phyloP scores from a whole-genome alignment of 164 flowering plant species.

The Umbellularia californica region DNA sequence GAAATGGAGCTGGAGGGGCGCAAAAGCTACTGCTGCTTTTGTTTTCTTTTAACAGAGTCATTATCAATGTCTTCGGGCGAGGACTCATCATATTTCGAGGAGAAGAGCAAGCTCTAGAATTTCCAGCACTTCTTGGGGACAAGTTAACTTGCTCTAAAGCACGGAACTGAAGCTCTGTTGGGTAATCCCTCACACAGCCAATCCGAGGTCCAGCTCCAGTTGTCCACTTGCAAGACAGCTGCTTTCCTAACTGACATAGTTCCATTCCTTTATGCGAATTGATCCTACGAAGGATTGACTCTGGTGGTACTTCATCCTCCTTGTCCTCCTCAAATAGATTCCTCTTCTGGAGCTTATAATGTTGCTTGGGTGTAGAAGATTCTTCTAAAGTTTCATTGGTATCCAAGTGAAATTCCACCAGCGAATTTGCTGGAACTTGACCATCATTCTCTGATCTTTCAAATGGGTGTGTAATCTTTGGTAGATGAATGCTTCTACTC shows the following conservation, averaged over 20 bases:
- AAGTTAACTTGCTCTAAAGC: conserved; percentile 67
- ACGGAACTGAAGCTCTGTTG: conserved; percentile 53
- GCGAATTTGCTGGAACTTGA: neutral
- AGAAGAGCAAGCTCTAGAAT: conserved; percentile 19
- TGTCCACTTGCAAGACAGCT: conserved; percentile 74
- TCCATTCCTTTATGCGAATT: conserved; percentile 53
- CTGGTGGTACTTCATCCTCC: conserved; percentile 37
- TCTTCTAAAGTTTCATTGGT: conserved; percentile 36
- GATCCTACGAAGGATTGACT: conserved; percentile 53
- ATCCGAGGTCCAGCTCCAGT: conserved; percentile 87
- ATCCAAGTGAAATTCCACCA: conserved; percentile 18
- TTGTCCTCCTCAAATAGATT: conserved; percentile 24
- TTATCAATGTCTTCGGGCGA: conserved; percentile 9
- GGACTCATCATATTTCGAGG: conserved; percentile 20
- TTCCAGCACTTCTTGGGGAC: conserved; percentile 56
- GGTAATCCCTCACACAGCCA: conserved; percentile 77
- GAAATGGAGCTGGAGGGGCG: no score
- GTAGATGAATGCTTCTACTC: conserved; percentile 34
- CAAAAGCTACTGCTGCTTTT: conserved; percentile 1
- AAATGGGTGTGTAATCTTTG: conserved; percentile 20
- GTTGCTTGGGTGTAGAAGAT: conserved; percentile 16
- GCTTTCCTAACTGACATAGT: conserved; percentile 66
- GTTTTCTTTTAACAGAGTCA: conserved; percentile 17
- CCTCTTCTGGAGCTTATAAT: conserved; percentile 12
- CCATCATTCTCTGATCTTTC: conserved; percentile 28